Percentiles rank a stretch among this genome's conserved stretches.
Conservation (phyloP, 805 yeast genomes). For the Starmerella tilneyi region DNA sequence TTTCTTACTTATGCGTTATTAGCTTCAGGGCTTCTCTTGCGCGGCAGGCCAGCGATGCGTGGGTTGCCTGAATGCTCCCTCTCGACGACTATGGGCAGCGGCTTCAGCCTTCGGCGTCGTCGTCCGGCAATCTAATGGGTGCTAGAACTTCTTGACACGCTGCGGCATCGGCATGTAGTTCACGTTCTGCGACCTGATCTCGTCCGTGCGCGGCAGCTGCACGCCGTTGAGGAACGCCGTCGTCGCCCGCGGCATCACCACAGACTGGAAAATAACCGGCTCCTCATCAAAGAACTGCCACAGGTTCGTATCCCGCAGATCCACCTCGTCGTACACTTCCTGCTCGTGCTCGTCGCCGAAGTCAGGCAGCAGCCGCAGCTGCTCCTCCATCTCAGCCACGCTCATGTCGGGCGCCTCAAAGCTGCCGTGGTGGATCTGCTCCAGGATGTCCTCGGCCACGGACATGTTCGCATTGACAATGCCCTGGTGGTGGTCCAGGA, state of each 20-base stretch:
- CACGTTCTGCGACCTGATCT: slow-evolving; percentile 14
- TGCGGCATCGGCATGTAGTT: slow-evolving; percentile 19
- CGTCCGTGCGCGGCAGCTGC: not conserved
- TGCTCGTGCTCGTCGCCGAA: slow-evolving; percentile 13
- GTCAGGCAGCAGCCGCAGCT: slow-evolving; percentile 6
- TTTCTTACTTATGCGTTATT: too few relatives aligned
- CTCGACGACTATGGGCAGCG: too few relatives aligned
- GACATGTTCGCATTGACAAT: slow-evolving; percentile 5
- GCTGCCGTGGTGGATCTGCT: slow-evolving; percentile 1
- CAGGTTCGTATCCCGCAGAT: slow-evolving; percentile 11
- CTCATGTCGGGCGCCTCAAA: slow-evolving; percentile 12
- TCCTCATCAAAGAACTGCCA: slow-evolving; percentile 18
- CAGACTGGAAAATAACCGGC: slow-evolving; percentile 9
- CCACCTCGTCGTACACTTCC: slow-evolving; percentile 17
- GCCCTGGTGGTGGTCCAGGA: not conserved
- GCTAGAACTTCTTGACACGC: slow-evolving; percentile 9
- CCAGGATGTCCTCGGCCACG: slow-evolving; percentile 9
- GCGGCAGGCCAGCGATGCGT: too few relatives aligned
- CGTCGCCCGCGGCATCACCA: slow-evolving; percentile 15
- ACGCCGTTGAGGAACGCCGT: slow-evolving; percentile 14
- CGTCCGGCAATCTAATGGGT: too few relatives aligned
- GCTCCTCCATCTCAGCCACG: slow-evolving; percentile 14
- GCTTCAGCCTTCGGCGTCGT: too few relatives aligned
- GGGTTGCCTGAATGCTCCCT: too few relatives aligned
- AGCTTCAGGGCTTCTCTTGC: too few relatives aligned